Base-by-base conservation (phyloP, 306 rosid species). In the Prunus salicina region DNA sequence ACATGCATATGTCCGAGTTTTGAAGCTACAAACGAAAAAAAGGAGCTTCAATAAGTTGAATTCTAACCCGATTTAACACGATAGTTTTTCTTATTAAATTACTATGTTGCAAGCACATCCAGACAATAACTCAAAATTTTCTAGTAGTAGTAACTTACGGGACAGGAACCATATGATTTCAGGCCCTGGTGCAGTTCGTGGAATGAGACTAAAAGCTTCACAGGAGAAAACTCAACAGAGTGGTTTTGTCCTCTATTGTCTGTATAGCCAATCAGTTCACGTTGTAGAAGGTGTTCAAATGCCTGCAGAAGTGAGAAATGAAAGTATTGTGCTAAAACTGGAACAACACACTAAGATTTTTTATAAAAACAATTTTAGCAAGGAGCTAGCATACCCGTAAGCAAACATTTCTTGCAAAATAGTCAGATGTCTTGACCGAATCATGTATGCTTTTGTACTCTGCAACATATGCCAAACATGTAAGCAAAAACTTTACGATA, bases 261-360 rank as follows among this genome's bases (percentile, higher is more conserved):
- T 3, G 93, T 27, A 83, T 89, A 92, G 78, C 91, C 81, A 82
- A 95, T 86, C 50, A 95, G 57, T 81, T 88, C 95, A 27, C 93
- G 86, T 64, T 82, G 86, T 55, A 90, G 78, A 75, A 95, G 98
- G 80, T 92, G 97, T 82, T 95, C 96, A 84, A 95, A 90, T 67
- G 97, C 97, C 97, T 95, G 93, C 84, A 80, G 15, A 78, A 45
- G 30, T n/a, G 27, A 69, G 65, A 16, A 64, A 64, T 24, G 72
- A 65, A 67, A 32, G 12, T 64, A 15, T 15, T 28, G 49, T 56
- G 30, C 61, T 47, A 16, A 16, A 64, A 38, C 45, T 46, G 46
- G 43, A 7, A 53, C 68, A 67, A 28, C 64, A 49, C 70, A 63
- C 19, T 18, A 76, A 45, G 43, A 81, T 52, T 13, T 12, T 52